Evolutionary conservation across 306 rosid genomes (phyloP).

Genomic region (Delonix regia): DNA sequence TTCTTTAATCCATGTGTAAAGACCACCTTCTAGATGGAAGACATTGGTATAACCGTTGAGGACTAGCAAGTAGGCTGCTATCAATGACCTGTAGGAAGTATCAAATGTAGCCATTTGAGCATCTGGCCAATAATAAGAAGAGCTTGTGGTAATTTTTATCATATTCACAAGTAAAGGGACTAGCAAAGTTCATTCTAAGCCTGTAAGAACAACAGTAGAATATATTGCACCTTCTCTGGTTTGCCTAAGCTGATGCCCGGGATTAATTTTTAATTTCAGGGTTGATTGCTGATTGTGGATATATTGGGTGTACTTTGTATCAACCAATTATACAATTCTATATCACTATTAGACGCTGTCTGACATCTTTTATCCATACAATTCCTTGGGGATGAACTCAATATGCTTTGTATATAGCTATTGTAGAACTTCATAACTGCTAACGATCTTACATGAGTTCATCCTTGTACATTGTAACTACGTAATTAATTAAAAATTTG

Average conservation of each 20-base stretch:
- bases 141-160: background rate
- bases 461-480: background rate
- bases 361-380: conserved; percentile 27
- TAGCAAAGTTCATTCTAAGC: background rate
- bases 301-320: background rate
- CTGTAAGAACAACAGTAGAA: background rate
- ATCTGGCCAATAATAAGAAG: background rate
- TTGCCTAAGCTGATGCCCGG: background rate
- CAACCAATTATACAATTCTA: background rate
- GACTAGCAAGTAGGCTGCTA: conserved; percentile 94
- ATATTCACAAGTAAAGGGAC: background rate
- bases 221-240: conserved; percentile 6
- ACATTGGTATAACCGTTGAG: conserved; percentile 85
- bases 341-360: background rate
- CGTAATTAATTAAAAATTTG: background rate
- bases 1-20: conserved; percentile 80
- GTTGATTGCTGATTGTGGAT: background rate
- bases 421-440: background rate
- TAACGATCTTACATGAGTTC: background rate
- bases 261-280: background rate
- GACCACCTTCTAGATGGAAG: conserved; percentile 95
- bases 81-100: conserved; percentile 69
- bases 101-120: conserved; percentile 18
- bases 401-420: background rate
- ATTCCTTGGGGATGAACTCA: conserved; percentile 15